These are phyloP conservation scores for Leptographium radiaticola DNA, from an alignment of 2,329 filamentous ascomycete species.

Conservation along the genomic window DNA sequence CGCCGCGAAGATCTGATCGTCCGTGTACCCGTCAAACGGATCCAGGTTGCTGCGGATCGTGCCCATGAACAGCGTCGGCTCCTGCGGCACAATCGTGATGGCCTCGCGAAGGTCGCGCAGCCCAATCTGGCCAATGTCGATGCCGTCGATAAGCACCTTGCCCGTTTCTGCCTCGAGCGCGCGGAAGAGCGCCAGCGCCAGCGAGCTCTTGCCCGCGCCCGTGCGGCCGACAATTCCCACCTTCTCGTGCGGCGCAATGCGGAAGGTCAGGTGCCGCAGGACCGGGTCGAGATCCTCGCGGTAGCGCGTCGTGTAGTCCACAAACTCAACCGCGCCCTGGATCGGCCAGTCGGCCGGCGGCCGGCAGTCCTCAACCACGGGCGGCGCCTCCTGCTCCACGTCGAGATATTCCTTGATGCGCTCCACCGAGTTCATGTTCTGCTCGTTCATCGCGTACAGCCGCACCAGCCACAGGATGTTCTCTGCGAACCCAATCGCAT, in stretches of 20 bases:
- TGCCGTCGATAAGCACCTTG: conserved; percentile 76
- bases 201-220: conserved; percentile 89
- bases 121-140: conserved; percentile 85
- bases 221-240: conserved; percentile 93
- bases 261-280: conserved; percentile 71
- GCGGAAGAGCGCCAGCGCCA: conserved; percentile 86
- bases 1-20: conserved; percentile 79
- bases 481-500: conserved; percentile 93
- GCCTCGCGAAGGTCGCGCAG: conserved; percentile 86
- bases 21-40: conserved; percentile 77
- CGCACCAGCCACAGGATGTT: conserved; percentile 95
- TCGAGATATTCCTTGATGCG: conserved; percentile 95
- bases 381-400: conserved; percentile 80
- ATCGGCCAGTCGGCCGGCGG: conserved; percentile 75
- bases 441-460: conserved; percentile 87
- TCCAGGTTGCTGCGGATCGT: conserved; percentile 89
- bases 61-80: conserved; percentile 86
- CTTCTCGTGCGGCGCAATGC: conserved; percentile 76
- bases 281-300: conserved; percentile 78
- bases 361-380: conserved; percentile 64
- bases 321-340: conserved; percentile 75
- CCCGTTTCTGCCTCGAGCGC: conserved; percentile 84
- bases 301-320: conserved; percentile 81
- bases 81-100: conserved; percentile 96
- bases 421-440: conserved; percentile 99